Evolutionary conservation across 2,329 filamentous ascomycete species (phyloP), one percentile per base, ranked within the genome.

Genomic region (Penicillium brevicompactum): DNA sequence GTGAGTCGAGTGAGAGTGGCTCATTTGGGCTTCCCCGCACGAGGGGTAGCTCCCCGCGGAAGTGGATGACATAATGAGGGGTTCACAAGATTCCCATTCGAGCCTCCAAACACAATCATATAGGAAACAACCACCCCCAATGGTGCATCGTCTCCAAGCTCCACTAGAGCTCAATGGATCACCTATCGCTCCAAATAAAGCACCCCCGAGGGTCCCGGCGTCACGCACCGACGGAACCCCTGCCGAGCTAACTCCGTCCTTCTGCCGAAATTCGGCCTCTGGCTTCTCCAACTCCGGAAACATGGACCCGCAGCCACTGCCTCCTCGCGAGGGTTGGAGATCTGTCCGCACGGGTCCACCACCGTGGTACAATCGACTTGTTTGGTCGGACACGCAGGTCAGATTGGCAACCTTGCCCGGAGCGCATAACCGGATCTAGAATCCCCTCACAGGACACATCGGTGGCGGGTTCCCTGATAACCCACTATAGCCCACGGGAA

Each of bases 21-120:
- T 41, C 52, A 55, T 18, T 55, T 37, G 52, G 52, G 42, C 46
- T 37, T 55, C 53, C 46, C 53, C 53, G 53, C 53, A 55, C 18
- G 53, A 52, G 53, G 49, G 53, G 37, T 38, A 53, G 43, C 38
- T 55, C 55, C 45, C 63, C 59, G 51, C 55, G 49, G 56, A 14
- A 9, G 30, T 2, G 8, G 57, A 49, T 66, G 54, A 65, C 52
- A 42, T 66, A 65, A 64, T 66, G 63, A 64, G 63, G 63, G 63
- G 63, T 63, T 61, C 24, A 40, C n/a, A n/a, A 13, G 0, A 22
- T 27, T 4, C 24, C 24, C 31, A n/a, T 31, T 13, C 32, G 31
- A 13, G 9, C 14, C 13, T n/a, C 34, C 21, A 5, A 30, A 22
- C 14, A 49, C 24, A 27, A 27, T 27, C 24, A 37, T 37, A 37